phyloP scores from a whole-genome alignment of 75 land plant species.

The Sequoia sempervirens region DNA sequence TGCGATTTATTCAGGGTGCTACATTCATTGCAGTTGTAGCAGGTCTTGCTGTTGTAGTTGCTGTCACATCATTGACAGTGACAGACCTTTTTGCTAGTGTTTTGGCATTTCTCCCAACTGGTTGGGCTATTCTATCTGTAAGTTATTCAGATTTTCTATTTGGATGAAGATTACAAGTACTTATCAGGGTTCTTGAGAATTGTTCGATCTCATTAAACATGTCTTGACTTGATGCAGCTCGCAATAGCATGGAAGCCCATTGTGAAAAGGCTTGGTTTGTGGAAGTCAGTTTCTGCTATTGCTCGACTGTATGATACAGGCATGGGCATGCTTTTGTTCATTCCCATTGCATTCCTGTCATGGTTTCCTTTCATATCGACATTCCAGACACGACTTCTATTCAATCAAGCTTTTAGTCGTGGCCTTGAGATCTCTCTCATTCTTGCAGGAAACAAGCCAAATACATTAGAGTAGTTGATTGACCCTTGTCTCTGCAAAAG shows the following conservation, averaged over 20 bases:
- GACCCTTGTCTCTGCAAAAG: neutral
- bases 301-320: slow-evolving; percentile 90
- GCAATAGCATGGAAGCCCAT: slow-evolving; percentile 68
- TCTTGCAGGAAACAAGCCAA: slow-evolving; percentile 95
- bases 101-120: slow-evolving; percentile 86
- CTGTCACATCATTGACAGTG: slow-evolving; percentile 47
- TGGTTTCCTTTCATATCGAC: slow-evolving; percentile 99
- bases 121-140: slow-evolving; percentile 83
- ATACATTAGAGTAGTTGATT: slow-evolving; percentile 25
- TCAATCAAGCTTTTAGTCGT: slow-evolving; percentile 97
- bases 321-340: slow-evolving; percentile 86
- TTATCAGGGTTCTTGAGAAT: neutral
- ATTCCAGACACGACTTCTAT: slow-evolving; percentile 93
- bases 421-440: slow-evolving; percentile 95
- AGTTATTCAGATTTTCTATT: slow-evolving; percentile 26
- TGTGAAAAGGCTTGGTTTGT: slow-evolving; percentile 56
- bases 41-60: slow-evolving; percentile 50
- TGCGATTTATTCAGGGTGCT: slow-evolving; percentile 75
- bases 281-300: slow-evolving; percentile 83
- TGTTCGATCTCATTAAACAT: slow-evolving; percentile 1
- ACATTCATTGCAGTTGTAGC: slow-evolving; percentile 47
- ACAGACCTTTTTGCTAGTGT: slow-evolving; percentile 80
- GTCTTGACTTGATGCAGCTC: slow-evolving; percentile 37
- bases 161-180: neutral
- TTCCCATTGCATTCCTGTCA: slow-evolving; percentile 79